A percentile compares a stretch with the other conserved stretches of the same genome.
Evolutionary conservation across 306 rosid genomes (phyloP).

Genomic region (Quercus dentata): DNA sequence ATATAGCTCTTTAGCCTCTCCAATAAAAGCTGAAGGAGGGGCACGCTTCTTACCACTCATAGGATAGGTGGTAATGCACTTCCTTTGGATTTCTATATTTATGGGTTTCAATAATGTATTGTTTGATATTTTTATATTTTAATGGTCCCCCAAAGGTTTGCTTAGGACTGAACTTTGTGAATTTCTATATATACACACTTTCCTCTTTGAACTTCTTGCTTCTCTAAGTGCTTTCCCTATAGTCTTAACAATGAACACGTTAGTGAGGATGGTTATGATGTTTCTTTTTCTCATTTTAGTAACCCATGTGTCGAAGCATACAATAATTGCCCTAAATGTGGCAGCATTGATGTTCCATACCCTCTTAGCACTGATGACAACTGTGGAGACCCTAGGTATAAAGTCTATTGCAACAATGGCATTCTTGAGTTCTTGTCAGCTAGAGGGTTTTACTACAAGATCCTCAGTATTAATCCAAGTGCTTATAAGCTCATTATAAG

Average conservation of each 20-base stretch:
- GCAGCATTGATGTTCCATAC: slow-evolving; percentile 35
- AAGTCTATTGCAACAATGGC: slow-evolving; percentile 51
- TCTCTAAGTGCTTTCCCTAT: not conserved
- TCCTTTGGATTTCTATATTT: not conserved
- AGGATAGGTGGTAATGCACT: not conserved
- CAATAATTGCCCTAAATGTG: no score
- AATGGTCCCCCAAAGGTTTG: not conserved
- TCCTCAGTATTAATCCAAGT: slow-evolving; percentile 55
- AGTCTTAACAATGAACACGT: slow-evolving; percentile 4
- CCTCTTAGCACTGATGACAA: slow-evolving; percentile 65
- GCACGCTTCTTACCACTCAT: slow-evolving; percentile 3
- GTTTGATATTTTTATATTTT: not conserved
- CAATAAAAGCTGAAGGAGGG: not conserved
- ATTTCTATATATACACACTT: slow-evolving; percentile 14
- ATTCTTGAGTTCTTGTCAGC: slow-evolving; percentile 63
- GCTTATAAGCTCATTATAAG: no score
- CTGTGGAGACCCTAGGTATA: slow-evolving; percentile 71
- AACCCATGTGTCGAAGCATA: no score
- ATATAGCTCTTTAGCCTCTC: not conserved
- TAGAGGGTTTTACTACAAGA: slow-evolving; percentile 49
- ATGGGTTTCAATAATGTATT: not conserved
- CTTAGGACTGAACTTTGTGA: not conserved
- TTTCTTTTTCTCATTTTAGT: no score
- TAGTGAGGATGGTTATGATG: slow-evolving; percentile 17
- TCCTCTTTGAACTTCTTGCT: slow-evolving; percentile 3